Conservation (phyloP, 2,329 filamentous ascomycete genomes). For the Ophiocordyceps camponoti-saundersi region DNA sequence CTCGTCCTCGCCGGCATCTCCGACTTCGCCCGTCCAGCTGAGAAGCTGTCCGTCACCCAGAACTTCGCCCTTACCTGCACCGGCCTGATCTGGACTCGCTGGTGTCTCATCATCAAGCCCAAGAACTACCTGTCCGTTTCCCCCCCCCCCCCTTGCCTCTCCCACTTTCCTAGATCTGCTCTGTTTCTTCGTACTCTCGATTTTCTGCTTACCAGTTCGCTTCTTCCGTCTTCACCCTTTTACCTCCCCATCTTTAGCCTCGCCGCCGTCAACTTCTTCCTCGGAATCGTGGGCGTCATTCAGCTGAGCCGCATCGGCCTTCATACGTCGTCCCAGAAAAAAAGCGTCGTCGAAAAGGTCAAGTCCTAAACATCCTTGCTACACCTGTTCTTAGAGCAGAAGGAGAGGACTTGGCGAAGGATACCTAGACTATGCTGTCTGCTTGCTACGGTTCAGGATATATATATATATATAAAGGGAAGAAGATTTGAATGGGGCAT, state of each 20-base stretch:
- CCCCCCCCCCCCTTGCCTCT: too few species aligned
- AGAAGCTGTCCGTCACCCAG: conserved; percentile 84
- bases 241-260: conserved; percentile 32
- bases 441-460: too few species aligned
- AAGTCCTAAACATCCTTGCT: conserved; percentile 7
- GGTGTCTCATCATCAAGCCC: conserved; percentile 95
- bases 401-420: too few species aligned
- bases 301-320: conserved; percentile 64
- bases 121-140: conserved; percentile 65
- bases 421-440: too few species aligned
- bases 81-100: conserved; percentile 92
- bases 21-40: conserved; percentile 79
- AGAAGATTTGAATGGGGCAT: too few species aligned
- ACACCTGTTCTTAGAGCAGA: too few species aligned
- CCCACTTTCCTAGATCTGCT: too few species aligned
- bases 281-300: conserved; percentile 69
- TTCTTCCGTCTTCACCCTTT: neutral
- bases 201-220: conserved; percentile 1
- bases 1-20: conserved; percentile 83
- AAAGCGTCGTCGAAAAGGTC: conserved; percentile 15
- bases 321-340: conserved; percentile 46
- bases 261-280: conserved; percentile 95
- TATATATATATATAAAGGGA: too few species aligned
- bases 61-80: conserved; percentile 82
- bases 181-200: too few species aligned